phyloP scores from a whole-genome alignment of 2,329 filamentous ascomycete species.

The Knoxdaviesia proteae region DNA sequence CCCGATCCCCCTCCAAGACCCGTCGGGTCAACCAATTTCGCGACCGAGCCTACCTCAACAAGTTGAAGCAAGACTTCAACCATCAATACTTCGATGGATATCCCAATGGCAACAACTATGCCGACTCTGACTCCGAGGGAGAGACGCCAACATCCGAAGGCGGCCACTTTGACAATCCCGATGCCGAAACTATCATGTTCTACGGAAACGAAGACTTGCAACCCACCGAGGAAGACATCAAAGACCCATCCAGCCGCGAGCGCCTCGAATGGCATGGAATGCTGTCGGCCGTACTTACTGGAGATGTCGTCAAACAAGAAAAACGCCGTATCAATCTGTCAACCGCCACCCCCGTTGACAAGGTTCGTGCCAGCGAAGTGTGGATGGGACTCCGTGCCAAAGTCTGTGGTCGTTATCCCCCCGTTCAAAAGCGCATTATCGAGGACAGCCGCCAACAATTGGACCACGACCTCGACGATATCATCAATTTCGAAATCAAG shows the following conservation, averaged over 20 bases:
- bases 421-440: constrained; percentile 69
- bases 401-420: constrained; percentile 62
- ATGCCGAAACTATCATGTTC: constrained; percentile 83
- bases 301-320: constrained; percentile 92
- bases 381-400: constrained; percentile 80
- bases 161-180: constrained; percentile 56
- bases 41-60: constrained; percentile 86
- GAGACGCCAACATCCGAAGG: constrained; percentile 74
- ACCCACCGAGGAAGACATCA: constrained; percentile 73
- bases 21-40: constrained; percentile 35
- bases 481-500: constrained; percentile 85
- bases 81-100: constrained; percentile 54
- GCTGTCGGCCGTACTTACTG: constrained; percentile 84
- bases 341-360: constrained; percentile 32
- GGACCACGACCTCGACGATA: constrained; percentile 60
- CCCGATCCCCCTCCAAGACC: constrained; percentile 31
- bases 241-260: constrained; percentile 72
- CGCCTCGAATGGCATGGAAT: constrained; percentile 95
- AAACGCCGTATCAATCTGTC: constrained; percentile 86
- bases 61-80: constrained; percentile 53
- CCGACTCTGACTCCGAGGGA: constrained; percentile 71
- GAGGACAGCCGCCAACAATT: constrained; percentile 63
- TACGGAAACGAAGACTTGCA: constrained; percentile 79
- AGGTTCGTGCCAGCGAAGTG: constrained; percentile 45
- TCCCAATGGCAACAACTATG: constrained; percentile 41